Conservation (phyloP, 805 yeast genomes). For the Martiniozyma abietophila region DNA sequence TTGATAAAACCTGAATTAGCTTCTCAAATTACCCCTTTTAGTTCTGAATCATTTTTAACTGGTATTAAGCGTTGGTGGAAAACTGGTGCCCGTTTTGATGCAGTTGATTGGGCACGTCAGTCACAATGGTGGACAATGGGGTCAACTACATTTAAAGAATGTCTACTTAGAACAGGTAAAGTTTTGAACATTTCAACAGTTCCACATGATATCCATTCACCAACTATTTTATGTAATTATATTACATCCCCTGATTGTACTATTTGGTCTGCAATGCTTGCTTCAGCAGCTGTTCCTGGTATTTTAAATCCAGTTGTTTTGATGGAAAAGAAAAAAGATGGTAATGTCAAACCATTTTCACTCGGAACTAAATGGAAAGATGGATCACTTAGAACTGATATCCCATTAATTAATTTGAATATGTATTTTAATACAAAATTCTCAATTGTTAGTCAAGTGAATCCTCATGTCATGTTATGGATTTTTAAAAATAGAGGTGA, state of each 20-base stretch:
- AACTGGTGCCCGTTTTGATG: constrained; percentile 74
- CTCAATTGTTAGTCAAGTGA: constrained; percentile 71
- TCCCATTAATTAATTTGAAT: constrained; percentile 66
- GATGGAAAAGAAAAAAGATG: constrained; percentile 43
- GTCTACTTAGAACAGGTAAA: constrained; percentile 59
- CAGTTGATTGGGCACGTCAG: constrained; percentile 65
- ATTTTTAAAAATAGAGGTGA: constrained; percentile 74
- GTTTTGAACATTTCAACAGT: constrained; percentile 67
- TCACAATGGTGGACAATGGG: constrained; percentile 65
- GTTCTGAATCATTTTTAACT: constrained; percentile 43
- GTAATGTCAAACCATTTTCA: constrained; percentile 51
- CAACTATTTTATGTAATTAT: constrained; percentile 68
- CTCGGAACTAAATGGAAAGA: constrained; percentile 73
- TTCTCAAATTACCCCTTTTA: constrained; percentile 57
- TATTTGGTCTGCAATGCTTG: constrained; percentile 70
- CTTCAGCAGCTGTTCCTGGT: constrained; percentile 80
- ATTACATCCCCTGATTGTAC: constrained; percentile 73
- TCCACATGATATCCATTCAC: constrained; percentile 75
- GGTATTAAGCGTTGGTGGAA: constrained; percentile 59
- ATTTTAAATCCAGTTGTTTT: constrained; percentile 70
- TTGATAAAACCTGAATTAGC: constrained; percentile 55
- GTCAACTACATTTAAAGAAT: constrained; percentile 62
- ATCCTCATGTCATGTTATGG: constrained; percentile 71
- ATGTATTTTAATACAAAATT: constrained; percentile 70
- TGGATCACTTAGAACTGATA: constrained; percentile 71